Evolutionary conservation across 768 basidiomycete genomes (phyloP).

Genomic region (Naematelia encephala): DNA sequence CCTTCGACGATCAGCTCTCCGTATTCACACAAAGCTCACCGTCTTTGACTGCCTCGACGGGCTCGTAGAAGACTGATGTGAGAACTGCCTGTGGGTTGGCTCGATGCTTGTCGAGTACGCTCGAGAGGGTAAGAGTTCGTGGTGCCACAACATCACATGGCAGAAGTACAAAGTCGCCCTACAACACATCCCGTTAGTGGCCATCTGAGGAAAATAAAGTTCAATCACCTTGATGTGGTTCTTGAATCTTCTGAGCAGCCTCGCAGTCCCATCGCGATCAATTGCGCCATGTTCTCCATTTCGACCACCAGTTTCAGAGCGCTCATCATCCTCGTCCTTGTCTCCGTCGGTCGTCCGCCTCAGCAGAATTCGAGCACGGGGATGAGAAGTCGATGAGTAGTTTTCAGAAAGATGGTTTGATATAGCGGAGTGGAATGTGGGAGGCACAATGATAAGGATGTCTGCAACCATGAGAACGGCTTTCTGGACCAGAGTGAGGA

Average conservation of each 20-base stretch:
- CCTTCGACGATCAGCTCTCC: not conserved
- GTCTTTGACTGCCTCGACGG: conserved; percentile 44
- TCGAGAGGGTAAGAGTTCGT: conserved; percentile 63
- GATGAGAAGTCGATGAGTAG: conserved; percentile 59
- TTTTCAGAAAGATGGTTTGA: conserved; percentile 82
- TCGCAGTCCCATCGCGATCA: conserved; percentile 30
- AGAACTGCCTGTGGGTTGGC: conserved; percentile 36
- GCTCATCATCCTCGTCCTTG: conserved; percentile 43
- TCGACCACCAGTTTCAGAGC: conserved; percentile 5
- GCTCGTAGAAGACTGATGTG: conserved; percentile 50
- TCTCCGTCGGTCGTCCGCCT: conserved; percentile 60
- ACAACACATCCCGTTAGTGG: conserved; percentile 2
- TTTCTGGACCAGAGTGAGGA: conserved; percentile 6
- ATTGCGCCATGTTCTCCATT: conserved; percentile 1
- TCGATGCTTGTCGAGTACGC: conserved; percentile 77
- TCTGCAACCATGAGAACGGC: conserved; percentile 56
- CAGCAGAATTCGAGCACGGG: conserved; percentile 69
- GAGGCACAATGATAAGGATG: conserved; percentile 78
- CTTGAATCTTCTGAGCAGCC: conserved; percentile 70
- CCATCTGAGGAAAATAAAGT: not conserved
- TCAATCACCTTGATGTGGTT: conserved; percentile 61
- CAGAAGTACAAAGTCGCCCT: conserved; percentile 78
- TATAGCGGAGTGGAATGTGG: conserved; percentile 57
- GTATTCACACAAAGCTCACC: conserved; percentile 17
- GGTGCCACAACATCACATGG: conserved; percentile 90